Evolutionary conservation across 2,329 filamentous ascomycete genomes (phyloP).

Genomic region (Alternaria conjuncta): DNA sequence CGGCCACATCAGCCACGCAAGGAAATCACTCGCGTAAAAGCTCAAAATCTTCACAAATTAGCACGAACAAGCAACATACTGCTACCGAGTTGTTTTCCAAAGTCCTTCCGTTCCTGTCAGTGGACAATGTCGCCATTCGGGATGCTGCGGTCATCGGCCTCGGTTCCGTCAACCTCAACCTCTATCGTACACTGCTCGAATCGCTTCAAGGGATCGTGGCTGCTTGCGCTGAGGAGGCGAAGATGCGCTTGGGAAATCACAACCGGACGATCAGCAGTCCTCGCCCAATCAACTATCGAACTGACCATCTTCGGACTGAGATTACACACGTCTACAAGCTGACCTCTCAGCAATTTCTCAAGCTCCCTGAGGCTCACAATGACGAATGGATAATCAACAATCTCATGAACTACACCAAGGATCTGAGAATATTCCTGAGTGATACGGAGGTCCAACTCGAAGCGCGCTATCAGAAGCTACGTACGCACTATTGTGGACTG

Average conservation of each 20-base stretch:
- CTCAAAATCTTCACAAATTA: constrained; percentile 72
- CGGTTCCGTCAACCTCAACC: constrained; percentile 92
- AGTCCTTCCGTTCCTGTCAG: constrained; percentile 84
- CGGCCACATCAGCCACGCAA: constrained; percentile 63
- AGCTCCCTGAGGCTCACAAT: constrained; percentile 76
- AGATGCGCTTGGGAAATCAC: constrained; percentile 75
- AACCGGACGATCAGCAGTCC: constrained; percentile 84
- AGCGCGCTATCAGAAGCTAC: constrained; percentile 89
- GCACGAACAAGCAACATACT: constrained; percentile 81
- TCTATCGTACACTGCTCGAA: constrained; percentile 89
- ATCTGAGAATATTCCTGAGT: constrained; percentile 91
- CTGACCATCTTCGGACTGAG: constrained; percentile 87
- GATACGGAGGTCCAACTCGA: constrained; percentile 94
- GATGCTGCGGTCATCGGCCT: constrained; percentile 91
- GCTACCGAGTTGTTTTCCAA: constrained; percentile 90
- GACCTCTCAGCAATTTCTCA: constrained; percentile 87
- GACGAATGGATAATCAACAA: constrained; percentile 93
- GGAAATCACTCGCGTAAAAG: constrained; percentile 81
- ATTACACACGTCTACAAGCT: constrained; percentile 96
- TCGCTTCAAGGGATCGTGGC: constrained; percentile 86
- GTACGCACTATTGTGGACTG: constrained; percentile 91
- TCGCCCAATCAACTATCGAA: constrained; percentile 75
- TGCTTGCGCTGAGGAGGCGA: constrained; percentile 86
- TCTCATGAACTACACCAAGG: constrained; percentile 86
- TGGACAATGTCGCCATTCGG: constrained; percentile 78